These are phyloP conservation scores for Nothophytophthora sp. DNA, from an alignment of 352 stramenopile genomes.

Conservation along the genomic window DNA sequence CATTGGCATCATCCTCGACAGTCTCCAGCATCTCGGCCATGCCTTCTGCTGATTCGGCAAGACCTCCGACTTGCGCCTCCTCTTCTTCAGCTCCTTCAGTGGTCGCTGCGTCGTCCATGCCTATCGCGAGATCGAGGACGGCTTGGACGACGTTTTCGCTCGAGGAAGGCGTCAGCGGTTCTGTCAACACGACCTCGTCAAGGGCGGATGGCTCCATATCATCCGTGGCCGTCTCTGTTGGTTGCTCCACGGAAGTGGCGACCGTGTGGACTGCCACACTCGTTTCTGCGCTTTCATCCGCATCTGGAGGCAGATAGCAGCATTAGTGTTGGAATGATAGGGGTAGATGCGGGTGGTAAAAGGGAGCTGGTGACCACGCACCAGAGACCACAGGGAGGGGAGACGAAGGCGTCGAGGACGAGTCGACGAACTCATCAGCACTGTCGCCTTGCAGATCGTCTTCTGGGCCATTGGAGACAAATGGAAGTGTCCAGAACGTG, in stretches of 20 bases:
- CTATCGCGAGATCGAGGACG: conserved; percentile 18
- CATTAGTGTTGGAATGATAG: not conserved
- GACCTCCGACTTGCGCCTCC: too few species aligned
- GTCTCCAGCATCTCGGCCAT: conserved; percentile 1
- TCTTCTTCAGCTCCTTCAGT: not conserved
- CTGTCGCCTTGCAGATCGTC: conserved; percentile 14
- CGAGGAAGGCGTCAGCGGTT: not conserved
- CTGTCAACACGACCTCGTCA: not conserved
- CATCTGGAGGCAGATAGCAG: conserved; percentile 6
- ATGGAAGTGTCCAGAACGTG: too few species aligned
- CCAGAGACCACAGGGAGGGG: conserved; percentile 1
- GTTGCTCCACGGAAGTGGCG: not conserved
- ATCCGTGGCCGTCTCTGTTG: not conserved
- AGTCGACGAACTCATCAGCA: conserved; percentile 21
- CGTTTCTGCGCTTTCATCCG: not conserved
- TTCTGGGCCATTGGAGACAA: conserved; percentile 5
- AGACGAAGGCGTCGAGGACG: conserved; percentile 5
- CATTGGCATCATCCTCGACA: too few species aligned
- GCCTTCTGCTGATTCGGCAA: not conserved
- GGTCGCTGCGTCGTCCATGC: not conserved
- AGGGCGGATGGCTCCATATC: not conserved
- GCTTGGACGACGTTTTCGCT: conserved; percentile 15
- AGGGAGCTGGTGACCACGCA: conserved; percentile 3
- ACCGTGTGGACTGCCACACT: not conserved
- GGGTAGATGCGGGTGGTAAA: not conserved